Evolutionary conservation across 2,329 filamentous ascomycete genomes (phyloP), one percentile per base, ranked within the genome.

Genomic region (Diplodia corticola): DNA sequence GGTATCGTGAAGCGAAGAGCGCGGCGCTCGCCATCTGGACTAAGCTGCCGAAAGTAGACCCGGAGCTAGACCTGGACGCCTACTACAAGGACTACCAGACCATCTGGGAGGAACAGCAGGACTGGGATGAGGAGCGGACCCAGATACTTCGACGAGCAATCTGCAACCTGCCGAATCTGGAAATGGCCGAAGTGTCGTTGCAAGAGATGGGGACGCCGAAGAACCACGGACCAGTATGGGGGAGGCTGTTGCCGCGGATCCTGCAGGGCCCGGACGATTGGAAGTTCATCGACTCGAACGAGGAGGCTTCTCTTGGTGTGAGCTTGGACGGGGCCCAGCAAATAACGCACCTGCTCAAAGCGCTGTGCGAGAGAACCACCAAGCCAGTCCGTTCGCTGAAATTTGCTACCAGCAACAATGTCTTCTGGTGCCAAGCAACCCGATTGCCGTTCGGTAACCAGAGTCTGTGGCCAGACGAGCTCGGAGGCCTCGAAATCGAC

Each of bases 101-200:
- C 24, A 48, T 53, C 20, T 50, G 53, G 37, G 33, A 55, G n/a
- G 65, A 67, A 51, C 65, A 67, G 51, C 60, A 67, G 33, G 30
- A 55, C 4, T 67, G 65, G 65, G 59, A 50, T n/a, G 48, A 44
- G 24, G 48, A 49, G 20, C 24, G 49, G 9, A 55, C 28, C 15
- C 37, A 20, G 12, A 54, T 54, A 15, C 46, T 67, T 6, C 28
- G 37, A 4, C 22, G 12, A 28, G 65, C 50, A 13, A 49, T 67
- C n/a, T 64, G 44, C 28, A 55, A 49, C 10, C 33, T 67, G 30
- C 49, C 59, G 26, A 64, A 65, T 20, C 61, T 67, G 24, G 22
- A 50, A 26, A 17, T 35, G 9, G 65, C 65, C 1, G 48, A 44
- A 5, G 49, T 64, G 20, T 40, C 24, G 10, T 54, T 33, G 15